phyloP scores from a whole-genome alignment of 129 eudicot species.

The Cynara cardunculus region DNA sequence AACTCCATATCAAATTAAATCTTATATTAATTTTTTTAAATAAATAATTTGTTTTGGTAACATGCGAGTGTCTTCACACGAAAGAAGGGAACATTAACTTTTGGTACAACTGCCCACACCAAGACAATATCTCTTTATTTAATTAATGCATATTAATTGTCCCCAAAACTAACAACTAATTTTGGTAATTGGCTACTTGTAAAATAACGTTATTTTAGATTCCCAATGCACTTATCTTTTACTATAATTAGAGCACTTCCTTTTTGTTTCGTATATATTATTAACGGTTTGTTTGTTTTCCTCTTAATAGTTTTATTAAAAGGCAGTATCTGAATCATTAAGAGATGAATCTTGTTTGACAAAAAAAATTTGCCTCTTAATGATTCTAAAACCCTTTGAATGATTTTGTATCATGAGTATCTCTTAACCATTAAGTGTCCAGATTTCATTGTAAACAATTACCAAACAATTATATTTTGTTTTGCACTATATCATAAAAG shows the following conservation, averaged over 20 bases:
- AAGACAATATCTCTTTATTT: not conserved
- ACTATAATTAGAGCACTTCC: not conserved
- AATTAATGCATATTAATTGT: not conserved
- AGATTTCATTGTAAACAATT: no score
- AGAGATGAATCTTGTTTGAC: no score
- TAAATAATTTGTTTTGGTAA: constrained; percentile 8
- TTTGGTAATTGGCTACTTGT: not conserved
- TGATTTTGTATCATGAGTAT: no score
- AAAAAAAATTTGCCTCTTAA: no score
- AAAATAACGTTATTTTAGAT: not conserved
- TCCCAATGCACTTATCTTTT: not conserved
- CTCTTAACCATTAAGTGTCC: no score
- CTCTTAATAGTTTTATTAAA: no score
- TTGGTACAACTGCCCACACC: constrained; percentile 28
- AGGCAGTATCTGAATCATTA: no score
- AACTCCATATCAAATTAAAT: not conserved
- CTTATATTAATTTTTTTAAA: not conserved
- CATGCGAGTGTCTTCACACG: constrained; percentile 1
- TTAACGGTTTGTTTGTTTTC: no score
- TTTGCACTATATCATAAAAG: no score
- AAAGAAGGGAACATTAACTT: constrained; percentile 4
- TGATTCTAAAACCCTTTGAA: no score
- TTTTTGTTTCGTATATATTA: no score
- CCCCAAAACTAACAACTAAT: not conserved
- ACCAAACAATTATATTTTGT: no score